Evolutionary conservation across 495 filamentous ascomycete species (phyloP).

Genomic region (Penicillium paradoxum): DNA sequence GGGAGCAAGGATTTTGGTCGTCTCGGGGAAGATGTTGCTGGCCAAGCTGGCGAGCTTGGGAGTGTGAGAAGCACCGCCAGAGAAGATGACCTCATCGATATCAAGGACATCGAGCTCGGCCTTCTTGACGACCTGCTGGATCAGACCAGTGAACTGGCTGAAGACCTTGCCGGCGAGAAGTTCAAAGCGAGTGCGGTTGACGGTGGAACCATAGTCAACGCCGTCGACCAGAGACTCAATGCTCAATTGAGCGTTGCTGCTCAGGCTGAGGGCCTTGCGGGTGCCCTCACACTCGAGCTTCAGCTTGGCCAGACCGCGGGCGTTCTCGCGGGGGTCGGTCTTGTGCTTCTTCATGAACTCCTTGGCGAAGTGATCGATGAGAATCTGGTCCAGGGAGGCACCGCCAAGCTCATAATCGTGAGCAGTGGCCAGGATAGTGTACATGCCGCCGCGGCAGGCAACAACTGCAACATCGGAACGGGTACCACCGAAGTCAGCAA

Average conservation of each 20-base stretch:
- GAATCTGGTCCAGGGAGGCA: slow-evolving; percentile 73
- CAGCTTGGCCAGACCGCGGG: slow-evolving; percentile 80
- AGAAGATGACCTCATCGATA: slow-evolving; percentile 90
- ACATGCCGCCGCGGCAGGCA: slow-evolving; percentile 88
- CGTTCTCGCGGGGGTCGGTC: slow-evolving; percentile 76
- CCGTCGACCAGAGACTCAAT: slow-evolving; percentile 84
- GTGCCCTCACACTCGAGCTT: slow-evolving; percentile 85
- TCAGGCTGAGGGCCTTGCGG: slow-evolving; percentile 84
- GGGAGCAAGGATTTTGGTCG: slow-evolving; percentile 75
- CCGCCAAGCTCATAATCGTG: slow-evolving; percentile 94
- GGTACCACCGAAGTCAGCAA: slow-evolving; percentile 89
- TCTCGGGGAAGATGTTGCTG: slow-evolving; percentile 70
- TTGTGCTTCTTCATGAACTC: slow-evolving; percentile 96
- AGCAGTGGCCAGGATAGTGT: slow-evolving; percentile 86
- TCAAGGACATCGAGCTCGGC: slow-evolving; percentile 88
- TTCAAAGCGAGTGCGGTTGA: slow-evolving; percentile 92
- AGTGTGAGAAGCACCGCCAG: slow-evolving; percentile 88
- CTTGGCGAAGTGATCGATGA: slow-evolving; percentile 96
- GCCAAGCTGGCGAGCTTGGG: slow-evolving; percentile 82
- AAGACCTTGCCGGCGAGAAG: slow-evolving; percentile 81
- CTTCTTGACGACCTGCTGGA: slow-evolving; percentile 83
- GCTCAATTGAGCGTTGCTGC: slow-evolving; percentile 81
- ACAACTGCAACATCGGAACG: slow-evolving; percentile 88
- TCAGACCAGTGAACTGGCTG: slow-evolving; percentile 75
- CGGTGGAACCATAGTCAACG: slow-evolving; percentile 81